phyloP scores from a whole-genome alignment of 78 protist genomes.

The Dictyostelium purpureum region DNA sequence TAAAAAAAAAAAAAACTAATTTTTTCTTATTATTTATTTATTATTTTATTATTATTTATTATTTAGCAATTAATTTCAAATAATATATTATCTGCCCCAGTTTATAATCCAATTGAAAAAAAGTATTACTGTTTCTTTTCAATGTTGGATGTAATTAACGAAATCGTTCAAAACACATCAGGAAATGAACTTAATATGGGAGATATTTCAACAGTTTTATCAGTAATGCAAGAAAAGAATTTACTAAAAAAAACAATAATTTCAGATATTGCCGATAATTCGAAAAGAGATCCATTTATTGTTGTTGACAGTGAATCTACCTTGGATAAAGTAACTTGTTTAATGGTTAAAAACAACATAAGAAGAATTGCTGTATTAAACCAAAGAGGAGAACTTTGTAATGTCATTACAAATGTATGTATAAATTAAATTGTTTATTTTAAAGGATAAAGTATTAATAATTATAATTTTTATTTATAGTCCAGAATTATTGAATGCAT shows the following conservation, averaged over 20 bases:
- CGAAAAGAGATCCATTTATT: constrained; percentile 65
- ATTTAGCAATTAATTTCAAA: constrained; percentile 44
- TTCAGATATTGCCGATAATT: constrained; percentile 43
- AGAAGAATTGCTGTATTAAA: constrained; percentile 54
- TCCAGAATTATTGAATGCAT: constrained; percentile 63
- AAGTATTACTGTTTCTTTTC: constrained; percentile 36
- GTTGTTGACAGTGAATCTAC: constrained; percentile 1
- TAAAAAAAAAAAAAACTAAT: not conserved
- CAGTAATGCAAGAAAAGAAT: not conserved
- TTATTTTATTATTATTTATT: not conserved
- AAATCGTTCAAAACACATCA: constrained; percentile 2
- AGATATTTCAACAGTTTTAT: constrained; percentile 30
- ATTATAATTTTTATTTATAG: not conserved
- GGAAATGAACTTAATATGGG: constrained; percentile 2
- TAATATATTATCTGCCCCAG: constrained; percentile 68
- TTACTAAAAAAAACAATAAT: constrained; percentile 12
- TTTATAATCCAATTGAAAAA: constrained; percentile 55
- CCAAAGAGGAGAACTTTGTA: constrained; percentile 41
- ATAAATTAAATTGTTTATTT: not conserved
- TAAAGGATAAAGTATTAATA: not conserved
- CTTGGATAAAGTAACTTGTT: constrained; percentile 28
- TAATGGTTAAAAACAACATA: constrained; percentile 55
- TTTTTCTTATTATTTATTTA: not conserved
- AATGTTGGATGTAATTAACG: constrained; percentile 52
- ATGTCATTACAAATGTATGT: constrained; percentile 42